Evolutionary conservation across 306 rosid genomes (phyloP).

Genomic region (Phaseolus lunatus): DNA sequence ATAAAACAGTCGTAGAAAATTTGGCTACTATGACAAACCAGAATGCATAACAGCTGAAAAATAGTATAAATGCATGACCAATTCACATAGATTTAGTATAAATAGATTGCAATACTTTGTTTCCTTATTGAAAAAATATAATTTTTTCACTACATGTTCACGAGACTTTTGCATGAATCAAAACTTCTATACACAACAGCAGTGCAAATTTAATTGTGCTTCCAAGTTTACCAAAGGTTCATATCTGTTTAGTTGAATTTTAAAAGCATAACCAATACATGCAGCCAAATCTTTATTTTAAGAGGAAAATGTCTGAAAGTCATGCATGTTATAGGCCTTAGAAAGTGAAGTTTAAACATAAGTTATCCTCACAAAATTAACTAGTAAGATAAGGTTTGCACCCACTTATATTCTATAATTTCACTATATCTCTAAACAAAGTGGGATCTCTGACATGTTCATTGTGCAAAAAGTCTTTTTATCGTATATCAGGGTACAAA

Average conservation of each 20-base stretch:
- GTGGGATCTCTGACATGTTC: too few species aligned
- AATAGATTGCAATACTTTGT: constrained; percentile 3
- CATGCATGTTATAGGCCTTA: background rate
- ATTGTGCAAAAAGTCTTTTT: background rate
- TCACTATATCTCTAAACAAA: too few species aligned
- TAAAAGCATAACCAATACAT: too few species aligned
- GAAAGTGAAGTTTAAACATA: too few species aligned
- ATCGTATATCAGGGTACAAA: background rate
- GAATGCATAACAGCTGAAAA: constrained; percentile 19
- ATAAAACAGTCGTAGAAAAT: constrained; percentile 16
- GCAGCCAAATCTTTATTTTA: too few species aligned
- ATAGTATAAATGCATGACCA: background rate
- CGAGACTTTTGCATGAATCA: too few species aligned
- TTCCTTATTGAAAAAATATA: background rate
- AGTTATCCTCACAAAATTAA: too few species aligned
- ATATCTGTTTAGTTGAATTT: too few species aligned
- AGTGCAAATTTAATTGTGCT: background rate
- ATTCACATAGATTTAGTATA: background rate
- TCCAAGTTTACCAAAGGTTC: background rate
- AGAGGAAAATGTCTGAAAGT: background rate
- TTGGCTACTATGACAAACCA: constrained; percentile 5
- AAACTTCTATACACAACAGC: background rate
- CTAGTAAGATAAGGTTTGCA: too few species aligned
- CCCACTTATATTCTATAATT: too few species aligned
- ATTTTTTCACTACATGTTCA: background rate